phyloP scores from a whole-genome alignment of 2,329 filamentous ascomycete genomes.

The Fusarium hainanense region DNA sequence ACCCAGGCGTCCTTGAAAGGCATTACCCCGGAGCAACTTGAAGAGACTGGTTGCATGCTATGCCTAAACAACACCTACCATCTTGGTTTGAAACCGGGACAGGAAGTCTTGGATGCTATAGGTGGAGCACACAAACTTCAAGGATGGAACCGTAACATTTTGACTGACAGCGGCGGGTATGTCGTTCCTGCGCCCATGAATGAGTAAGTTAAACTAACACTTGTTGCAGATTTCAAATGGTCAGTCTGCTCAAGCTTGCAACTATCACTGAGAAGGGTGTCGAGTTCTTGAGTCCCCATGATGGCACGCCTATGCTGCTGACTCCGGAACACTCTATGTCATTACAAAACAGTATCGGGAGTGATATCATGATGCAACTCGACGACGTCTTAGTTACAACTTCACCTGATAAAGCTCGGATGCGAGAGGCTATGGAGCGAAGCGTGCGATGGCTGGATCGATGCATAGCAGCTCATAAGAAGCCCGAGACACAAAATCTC shows the following conservation, averaged over 20 bases:
- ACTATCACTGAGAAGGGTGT: conserved; percentile 96
- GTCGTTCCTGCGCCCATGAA: conserved; percentile 26
- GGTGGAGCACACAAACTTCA: conserved; percentile 95
- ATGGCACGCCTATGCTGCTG: conserved; percentile 94
- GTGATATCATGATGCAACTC: conserved; percentile 99
- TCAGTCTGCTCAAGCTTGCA: conserved; percentile 91
- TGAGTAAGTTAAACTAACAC: conserved; percentile 13
- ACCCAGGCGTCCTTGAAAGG: conserved; percentile 97
- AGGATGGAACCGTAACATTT: conserved; percentile 93
- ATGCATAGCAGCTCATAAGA: conserved; percentile 89
- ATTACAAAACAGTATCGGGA: conserved; percentile 95
- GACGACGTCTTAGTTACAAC: conserved; percentile 98
- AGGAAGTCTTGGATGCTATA: conserved; percentile 85
- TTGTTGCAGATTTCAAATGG: conserved; percentile 89
- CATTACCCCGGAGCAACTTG: conserved; percentile 90
- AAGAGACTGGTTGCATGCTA: conserved; percentile 86
- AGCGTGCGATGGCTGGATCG: conserved; percentile 96
- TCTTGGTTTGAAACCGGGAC: conserved; percentile 92
- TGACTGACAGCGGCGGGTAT: conserved; percentile 82
- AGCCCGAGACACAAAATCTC: conserved; percentile 85
- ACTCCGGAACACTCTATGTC: conserved; percentile 97
- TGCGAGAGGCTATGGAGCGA: conserved; percentile 94
- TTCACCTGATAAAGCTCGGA: conserved; percentile 86
- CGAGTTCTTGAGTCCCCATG: conserved; percentile 94
- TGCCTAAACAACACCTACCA: conserved; percentile 99